phyloP scores from a whole-genome alignment of 345 rosid species.

The Brassica nigra region DNA sequence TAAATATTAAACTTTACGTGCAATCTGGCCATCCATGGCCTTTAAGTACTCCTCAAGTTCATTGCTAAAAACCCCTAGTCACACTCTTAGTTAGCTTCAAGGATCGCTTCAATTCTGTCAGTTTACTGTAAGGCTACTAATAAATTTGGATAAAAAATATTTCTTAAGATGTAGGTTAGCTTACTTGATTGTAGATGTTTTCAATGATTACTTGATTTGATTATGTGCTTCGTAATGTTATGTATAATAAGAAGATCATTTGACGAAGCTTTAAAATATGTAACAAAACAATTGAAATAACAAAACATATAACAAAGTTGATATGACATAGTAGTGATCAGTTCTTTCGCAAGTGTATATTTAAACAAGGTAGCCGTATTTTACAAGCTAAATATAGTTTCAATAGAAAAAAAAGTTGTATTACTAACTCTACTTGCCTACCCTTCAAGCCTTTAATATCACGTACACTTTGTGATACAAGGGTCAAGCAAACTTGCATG shows the following conservation, averaged over 20 bases:
- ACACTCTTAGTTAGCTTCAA: background rate
- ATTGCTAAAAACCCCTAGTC: conserved; percentile 22
- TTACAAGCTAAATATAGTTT: background rate
- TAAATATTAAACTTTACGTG: conserved; percentile 32
- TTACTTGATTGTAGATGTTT: no score
- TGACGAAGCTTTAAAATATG: background rate
- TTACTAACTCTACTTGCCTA: background rate
- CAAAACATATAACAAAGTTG: background rate
- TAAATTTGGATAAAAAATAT: background rate
- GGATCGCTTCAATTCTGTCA: background rate
- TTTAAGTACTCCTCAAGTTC: conserved; percentile 29
- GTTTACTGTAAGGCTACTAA: background rate
- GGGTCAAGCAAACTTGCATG: conserved; percentile 11
- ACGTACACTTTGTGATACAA: background rate
- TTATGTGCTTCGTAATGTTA: no score
- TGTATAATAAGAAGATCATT: background rate
- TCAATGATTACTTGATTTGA: no score
- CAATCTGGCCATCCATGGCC: conserved; percentile 21
- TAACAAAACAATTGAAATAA: background rate
- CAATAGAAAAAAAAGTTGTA: background rate
- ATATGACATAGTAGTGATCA: no score
- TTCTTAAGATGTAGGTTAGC: no score
- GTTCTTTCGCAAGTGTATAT: background rate
- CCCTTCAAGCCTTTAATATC: background rate
- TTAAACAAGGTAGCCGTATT: background rate